phyloP scores from a whole-genome alignment of 2,329 filamentous ascomycete species.

The Colletotrichum navitas region DNA sequence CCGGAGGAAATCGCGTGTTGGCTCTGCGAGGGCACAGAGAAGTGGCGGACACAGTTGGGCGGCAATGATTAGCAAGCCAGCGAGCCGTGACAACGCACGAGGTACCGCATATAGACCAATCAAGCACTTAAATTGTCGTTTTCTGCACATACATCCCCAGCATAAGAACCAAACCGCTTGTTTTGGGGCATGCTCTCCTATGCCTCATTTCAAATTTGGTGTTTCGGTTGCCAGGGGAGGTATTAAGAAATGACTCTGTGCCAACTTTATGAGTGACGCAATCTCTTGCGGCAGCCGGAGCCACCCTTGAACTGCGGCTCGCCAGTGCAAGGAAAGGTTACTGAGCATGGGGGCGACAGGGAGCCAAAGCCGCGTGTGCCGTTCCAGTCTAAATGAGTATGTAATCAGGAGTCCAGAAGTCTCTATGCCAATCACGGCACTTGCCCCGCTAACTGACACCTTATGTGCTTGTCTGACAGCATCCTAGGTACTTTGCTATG shows the following conservation, averaged over 20 bases:
- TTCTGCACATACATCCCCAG: constrained; percentile 1
- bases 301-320: constrained; percentile 7
- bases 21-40: constrained; percentile 11
- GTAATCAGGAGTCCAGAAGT: background rate
- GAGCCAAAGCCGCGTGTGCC: constrained; percentile 19
- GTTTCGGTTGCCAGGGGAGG: constrained; percentile 1
- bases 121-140: constrained; percentile 8
- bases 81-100: constrained; percentile 7
- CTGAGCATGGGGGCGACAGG: constrained; percentile 18
- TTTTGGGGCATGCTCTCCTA: background rate
- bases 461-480: background rate
- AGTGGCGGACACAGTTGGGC: constrained; percentile 15
- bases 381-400: background rate
- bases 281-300: constrained; percentile 11
- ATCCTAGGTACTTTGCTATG: background rate
- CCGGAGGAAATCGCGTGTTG: constrained; percentile 19
- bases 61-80: constrained; percentile 9
- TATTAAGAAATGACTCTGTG: background rate
- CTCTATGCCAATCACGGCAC: background rate
- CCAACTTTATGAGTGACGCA: constrained; percentile 26
- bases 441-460: constrained; percentile 13
- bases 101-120: constrained; percentile 30
- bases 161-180: background rate
- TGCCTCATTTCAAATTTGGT: background rate
- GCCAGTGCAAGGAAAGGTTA: constrained; percentile 7